Evolutionary conservation across 306 rosid genomes (phyloP), one percentile per base, ranked within the genome.

Genomic region (Casuarina equisetifolia): DNA sequence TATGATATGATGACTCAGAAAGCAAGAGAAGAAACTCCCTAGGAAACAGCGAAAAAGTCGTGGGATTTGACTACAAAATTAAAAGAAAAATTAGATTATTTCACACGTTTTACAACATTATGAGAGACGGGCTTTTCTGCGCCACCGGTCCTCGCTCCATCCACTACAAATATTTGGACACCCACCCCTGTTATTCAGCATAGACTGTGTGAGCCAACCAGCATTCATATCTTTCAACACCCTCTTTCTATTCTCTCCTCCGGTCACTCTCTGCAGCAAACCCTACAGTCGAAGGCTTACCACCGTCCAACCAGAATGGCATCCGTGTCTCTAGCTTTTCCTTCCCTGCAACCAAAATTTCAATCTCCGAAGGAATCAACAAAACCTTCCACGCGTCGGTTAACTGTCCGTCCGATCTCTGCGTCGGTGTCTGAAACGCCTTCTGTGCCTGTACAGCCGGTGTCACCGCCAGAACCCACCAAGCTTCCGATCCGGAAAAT

Each of bases 361-460:
- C 85, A 79, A 32, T 54, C 36, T 0, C 10, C 80, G 0, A 64
- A 15, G 63, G 79, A 20, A 62, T 36, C 81, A 6, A 39, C 52
- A 8, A 4, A 3, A 25, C 77, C 66, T 13, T 62, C 74, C 67
- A 4, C 74, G 7, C 55, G 59, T 16, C 69, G 80, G 1, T 6
- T 79, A 10, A 10, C 1, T 5, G 32, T 78, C 39, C 76, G 70
- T 53, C 82, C 79, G 2, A 74, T 89, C 81, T 64, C 70, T 55
- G 85, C 89, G 6, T 74, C 98, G 0, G 84, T 91, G 7, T 93
- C 93, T 0, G 95, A 90, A 1, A 80, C 49, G 9, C 85, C 91
- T 0, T 46, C 87, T 12, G 44, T 51, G 3, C 70, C 81, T 2
- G 70, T 55, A 6, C 79, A 85, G 2, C 84, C 82, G 2, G 38